Base-by-base conservation (phyloP, 352 stramenopile species). In the Globisporangium nagaii region DNA sequence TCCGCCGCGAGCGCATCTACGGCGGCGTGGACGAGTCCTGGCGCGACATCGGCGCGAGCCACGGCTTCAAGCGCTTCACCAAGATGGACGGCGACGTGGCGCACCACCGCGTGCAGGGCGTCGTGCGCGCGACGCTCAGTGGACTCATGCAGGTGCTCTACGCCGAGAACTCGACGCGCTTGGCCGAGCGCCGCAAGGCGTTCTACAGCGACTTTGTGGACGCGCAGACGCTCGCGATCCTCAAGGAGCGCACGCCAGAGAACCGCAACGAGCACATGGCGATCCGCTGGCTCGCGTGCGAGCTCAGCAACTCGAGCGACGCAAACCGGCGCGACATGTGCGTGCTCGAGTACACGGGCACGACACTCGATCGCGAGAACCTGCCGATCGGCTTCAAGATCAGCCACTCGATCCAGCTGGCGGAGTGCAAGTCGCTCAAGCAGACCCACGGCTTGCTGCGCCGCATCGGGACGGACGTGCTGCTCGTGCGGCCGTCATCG, bases 241-340 rank as follows among this genome's bases (percentile, higher is more conserved):
- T 89, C 10, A 75, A 76, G 41, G 62, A 73, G 40, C 69, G 74
- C 32, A 74, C 66, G 19, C 34, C 62, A 0, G 51, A 68, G 9
- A 73, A 81, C 49, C 77, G 64, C 37, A 70, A 84, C 27, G 73
- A 86, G 40, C 78, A 89, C 64, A 59, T 92, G 56, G 70, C 71
- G 24, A 71, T 92, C 20, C 81, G 80, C 2, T 92, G 82, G 82
- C 68, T 87, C 47, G 82, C 79, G 30, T 71, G 83, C 47, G 75
- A 82, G 46, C 52, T 89, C 45, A 70, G 66, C 51, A 77, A 62
- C 32, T 61, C 68, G 51, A 77, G 64, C 31, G 71, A 75, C 24
- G 62, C 73, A 37, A 65, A 79, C 56, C 61, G 74, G 32, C 71
- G 77, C 35, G 82, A 92, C 59, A 81, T 81, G 71, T 88, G 77